phyloP scores from a whole-genome alignment of 1,139 yeast genomes.

The Yamadazyma oceani region DNA sequence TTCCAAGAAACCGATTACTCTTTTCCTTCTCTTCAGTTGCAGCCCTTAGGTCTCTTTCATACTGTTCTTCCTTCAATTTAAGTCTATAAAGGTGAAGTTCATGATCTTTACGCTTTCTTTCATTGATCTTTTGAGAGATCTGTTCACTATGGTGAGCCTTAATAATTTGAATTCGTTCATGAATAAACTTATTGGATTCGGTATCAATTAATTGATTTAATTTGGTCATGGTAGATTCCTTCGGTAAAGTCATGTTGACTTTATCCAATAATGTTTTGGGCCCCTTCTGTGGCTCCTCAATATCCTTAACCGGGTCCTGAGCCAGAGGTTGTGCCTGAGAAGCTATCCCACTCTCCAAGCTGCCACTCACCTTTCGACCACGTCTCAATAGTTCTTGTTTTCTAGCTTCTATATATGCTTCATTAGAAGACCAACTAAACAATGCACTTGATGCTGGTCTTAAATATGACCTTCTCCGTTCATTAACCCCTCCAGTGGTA shows the following conservation, averaged over 20 bases:
- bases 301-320: constrained; percentile 4
- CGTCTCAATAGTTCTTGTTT: constrained; percentile 25
- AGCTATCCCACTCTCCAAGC: neutral
- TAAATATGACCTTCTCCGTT: constrained; percentile 8
- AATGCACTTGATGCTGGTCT: constrained; percentile 31
- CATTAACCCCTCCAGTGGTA: no score
- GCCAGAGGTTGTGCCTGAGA: neutral
- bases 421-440: constrained; percentile 48
- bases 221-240: constrained; percentile 23
- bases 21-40: constrained; percentile 26
- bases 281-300: constrained; percentile 8
- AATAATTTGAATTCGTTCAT: constrained; percentile 38
- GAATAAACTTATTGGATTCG: constrained; percentile 42
- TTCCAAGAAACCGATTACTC: constrained; percentile 25
- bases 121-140: constrained; percentile 39
- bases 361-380: constrained; percentile 6
- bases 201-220: constrained; percentile 32
- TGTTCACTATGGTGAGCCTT: constrained; percentile 42
- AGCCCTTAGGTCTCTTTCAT: constrained; percentile 31
- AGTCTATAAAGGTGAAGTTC: constrained; percentile 38
- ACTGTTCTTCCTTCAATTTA: constrained; percentile 41
- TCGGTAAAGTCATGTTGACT: constrained; percentile 15
- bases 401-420: constrained; percentile 36
- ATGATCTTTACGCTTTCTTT: constrained; percentile 42
- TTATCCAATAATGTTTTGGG: constrained; percentile 5